Conservation (phyloP, 257 asterid genomes). For the Scutellaria galericulata region DNA sequence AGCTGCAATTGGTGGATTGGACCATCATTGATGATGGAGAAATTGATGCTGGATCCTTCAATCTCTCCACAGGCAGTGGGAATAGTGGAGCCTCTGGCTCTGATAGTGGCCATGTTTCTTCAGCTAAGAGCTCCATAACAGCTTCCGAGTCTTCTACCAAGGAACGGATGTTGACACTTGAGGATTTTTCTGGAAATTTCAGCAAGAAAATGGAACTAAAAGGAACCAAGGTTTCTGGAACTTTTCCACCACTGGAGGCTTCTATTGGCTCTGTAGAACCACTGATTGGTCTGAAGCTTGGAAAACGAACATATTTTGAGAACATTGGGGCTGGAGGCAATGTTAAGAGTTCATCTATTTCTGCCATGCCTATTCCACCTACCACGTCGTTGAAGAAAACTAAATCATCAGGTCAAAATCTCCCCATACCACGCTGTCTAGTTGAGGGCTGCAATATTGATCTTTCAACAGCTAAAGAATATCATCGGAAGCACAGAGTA, state of each 20-base stretch:
- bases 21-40: conserved; percentile 68
- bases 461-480: conserved; percentile 79
- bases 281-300: conserved; percentile 74
- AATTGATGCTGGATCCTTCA: conserved; percentile 64
- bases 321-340: conserved; percentile 50
- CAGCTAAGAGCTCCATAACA: conserved; percentile 80
- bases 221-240: conserved; percentile 44
- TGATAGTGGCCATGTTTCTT: conserved; percentile 69
- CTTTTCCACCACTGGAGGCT: conserved; percentile 55
- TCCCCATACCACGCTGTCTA: conserved; percentile 55
- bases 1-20: conserved; percentile 74
- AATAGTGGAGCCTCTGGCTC: conserved; percentile 65
- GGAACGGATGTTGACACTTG: conserved; percentile 48
- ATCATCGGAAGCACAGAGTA: conserved; percentile 88
- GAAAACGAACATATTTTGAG: conserved; percentile 83
- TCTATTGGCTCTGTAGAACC: conserved; percentile 65
- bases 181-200: conserved; percentile 42
- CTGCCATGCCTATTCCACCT: conserved; percentile 54
- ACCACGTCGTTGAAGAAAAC: conserved; percentile 51
- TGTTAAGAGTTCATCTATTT: conserved; percentile 50
- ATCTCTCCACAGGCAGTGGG: conserved; percentile 58
- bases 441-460: conserved; percentile 88
- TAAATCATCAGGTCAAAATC: conserved; percentile 51
- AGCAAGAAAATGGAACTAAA: conserved; percentile 34
- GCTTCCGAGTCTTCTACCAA: conserved; percentile 74